Base-by-base conservation (phyloP, 1,139 yeast species). In the Taphrina pruni region DNA sequence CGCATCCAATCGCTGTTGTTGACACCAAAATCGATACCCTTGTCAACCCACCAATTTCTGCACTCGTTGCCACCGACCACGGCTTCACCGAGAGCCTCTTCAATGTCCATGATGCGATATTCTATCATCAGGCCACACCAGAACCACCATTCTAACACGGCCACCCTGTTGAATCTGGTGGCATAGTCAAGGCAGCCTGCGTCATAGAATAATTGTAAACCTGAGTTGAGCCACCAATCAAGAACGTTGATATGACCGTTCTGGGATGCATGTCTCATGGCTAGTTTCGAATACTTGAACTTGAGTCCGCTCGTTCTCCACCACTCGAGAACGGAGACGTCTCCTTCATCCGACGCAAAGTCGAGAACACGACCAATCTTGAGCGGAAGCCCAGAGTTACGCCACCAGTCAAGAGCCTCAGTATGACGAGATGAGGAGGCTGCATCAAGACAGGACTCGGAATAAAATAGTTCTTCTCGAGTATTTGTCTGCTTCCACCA, bases 171-270 rank as follows among this genome's bases (percentile, higher is more conserved):
- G 61, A 64, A 64, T 17, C 67, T 46, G 12, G 67, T 64, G 17
- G 67, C 67, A 46, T 64, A 64, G 51, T 64, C 67, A 36, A 64
- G 39, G 21, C 67, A 64, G 41, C 67, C 60, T 12, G 67, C 61
- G 45, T 64, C 67, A 21, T 64, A 64, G 48, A 64, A 64, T 14
- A 64, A 51, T 39, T 64, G 67, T 43, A 64, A 21, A 11, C 55
- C 67, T 17, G 67, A 64, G 35, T 64, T 55, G 55, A 64, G 60
- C 67, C 67, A 64, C 67, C 67, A 64, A 14, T 54, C 67, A 41
- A 64, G 67, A 8, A 64, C 67, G 21, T 17, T 38, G 48, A 64
- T 39, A 41, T 64, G 67, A 4, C 67, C 61, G 36, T 64, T 64
- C 38, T 64, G 67, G 14, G 67, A 64, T 14, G 67, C 67, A 39